phyloP scores from a whole-genome alignment of 2,329 filamentous ascomycete species.

The Domatiomyces catenatus region DNA sequence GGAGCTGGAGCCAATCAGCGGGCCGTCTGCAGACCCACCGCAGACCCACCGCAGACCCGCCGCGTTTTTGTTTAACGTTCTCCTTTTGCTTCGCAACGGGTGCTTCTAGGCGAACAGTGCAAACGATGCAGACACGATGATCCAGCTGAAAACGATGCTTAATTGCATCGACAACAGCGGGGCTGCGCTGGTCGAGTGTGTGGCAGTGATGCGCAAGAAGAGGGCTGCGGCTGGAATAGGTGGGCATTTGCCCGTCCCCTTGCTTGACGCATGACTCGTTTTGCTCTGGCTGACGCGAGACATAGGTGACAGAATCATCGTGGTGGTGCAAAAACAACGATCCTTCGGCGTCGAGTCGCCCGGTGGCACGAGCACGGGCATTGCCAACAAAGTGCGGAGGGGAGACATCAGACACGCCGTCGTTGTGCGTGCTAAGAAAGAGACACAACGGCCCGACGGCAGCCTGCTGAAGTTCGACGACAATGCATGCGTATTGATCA shows the following conservation, averaged over 20 bases:
- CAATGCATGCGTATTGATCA: conserved; percentile 94
- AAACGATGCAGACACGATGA: conserved; percentile 50
- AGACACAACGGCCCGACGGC: conserved; percentile 73
- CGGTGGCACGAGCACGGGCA: conserved; percentile 55
- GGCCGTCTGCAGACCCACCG: background rate
- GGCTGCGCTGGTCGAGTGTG: conserved; percentile 91
- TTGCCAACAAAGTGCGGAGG: conserved; percentile 83
- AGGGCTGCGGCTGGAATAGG: conserved; percentile 66
- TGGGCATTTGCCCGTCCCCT: conserved; percentile 29
- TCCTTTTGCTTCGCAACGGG: background rate
- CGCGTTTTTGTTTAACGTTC: background rate
- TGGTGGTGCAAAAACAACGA: conserved; percentile 93
- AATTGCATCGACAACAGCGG: conserved; percentile 99
- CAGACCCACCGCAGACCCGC: background rate
- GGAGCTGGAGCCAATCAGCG: background rate
- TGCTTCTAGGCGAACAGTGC: conserved; percentile 2
- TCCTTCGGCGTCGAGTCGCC: conserved; percentile 48
- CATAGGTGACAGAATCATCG: conserved; percentile 84
- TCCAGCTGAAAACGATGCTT: conserved; percentile 92
- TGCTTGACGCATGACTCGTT: background rate
- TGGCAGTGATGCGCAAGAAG: conserved; percentile 83
- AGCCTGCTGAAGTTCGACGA: conserved; percentile 88
- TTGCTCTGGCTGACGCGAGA: background rate
- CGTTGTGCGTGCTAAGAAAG: conserved; percentile 79
- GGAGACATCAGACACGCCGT: conserved; percentile 95